Evolutionary conservation across 192 early-diverging fungal genomes (phyloP).

Genomic region (Backusella tuberculispora): DNA sequence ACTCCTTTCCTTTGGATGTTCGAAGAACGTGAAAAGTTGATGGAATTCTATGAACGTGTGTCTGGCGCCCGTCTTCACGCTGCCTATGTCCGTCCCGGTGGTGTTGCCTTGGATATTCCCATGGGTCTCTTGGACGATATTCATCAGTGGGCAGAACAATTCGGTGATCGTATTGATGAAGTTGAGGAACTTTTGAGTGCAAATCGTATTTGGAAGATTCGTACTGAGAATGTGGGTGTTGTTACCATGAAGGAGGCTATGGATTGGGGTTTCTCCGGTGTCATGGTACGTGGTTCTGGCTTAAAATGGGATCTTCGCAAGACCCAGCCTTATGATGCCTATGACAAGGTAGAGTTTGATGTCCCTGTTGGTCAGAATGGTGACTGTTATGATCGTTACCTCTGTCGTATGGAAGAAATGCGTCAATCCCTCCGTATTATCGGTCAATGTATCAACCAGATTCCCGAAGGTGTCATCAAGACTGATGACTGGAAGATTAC

Average conservation of each 20-base stretch:
- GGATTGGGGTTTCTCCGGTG: conserved; percentile 92
- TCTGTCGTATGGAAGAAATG: conserved; percentile 99
- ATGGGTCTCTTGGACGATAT: conserved; percentile 95
- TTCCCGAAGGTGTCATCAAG: conserved; percentile 91
- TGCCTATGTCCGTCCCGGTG: conserved; percentile 95
- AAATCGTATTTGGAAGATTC: conserved; percentile 95
- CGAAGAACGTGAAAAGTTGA: conserved; percentile 98
- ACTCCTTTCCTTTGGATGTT: conserved; percentile 99
- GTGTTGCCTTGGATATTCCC: conserved; percentile 92
- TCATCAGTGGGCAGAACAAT: conserved; percentile 92
- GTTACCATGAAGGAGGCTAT: conserved; percentile 89
- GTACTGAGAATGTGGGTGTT: conserved; percentile 85
- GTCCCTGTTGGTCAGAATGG: conserved; percentile 94
- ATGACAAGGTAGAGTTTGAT: conserved; percentile 94
- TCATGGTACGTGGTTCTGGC: conserved; percentile 94
- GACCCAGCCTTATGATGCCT: conserved; percentile 93
- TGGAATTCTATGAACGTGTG: conserved; percentile 99
- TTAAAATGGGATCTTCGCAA: conserved; percentile 95
- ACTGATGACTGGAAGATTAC: conserved; percentile 97
- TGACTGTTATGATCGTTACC: conserved; percentile 95
- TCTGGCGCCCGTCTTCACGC: conserved; percentile 98
- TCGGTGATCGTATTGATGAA: conserved; percentile 89
- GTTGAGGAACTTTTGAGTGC: conserved; percentile 90
- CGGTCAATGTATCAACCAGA: conserved; percentile 93
- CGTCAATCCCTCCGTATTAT: conserved; percentile 95